Conservation (phyloP, 1,284 basidiomycete genomes). For the Schizophyllum commune region DNA sequence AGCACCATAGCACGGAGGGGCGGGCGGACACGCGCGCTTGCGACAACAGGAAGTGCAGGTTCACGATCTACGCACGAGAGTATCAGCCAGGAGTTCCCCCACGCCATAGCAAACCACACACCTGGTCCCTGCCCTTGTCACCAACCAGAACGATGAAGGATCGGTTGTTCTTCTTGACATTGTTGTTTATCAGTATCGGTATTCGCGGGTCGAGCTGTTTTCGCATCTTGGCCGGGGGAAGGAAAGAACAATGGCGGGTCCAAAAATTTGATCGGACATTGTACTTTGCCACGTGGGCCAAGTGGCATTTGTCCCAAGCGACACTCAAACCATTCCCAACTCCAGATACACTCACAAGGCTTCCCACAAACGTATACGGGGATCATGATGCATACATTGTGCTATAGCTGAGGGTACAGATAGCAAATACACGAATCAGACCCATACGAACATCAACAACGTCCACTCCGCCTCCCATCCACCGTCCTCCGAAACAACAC, state of each 20-base stretch:
- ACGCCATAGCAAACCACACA: conserved; percentile 20
- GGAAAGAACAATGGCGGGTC: background rate
- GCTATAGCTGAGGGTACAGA: too few relatives aligned
- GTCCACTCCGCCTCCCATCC: too few relatives aligned
- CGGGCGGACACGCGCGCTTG: conserved; percentile 86
- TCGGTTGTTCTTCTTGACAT: conserved; percentile 88
- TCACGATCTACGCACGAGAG: conserved; percentile 71
- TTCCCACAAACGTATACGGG: too few relatives aligned
- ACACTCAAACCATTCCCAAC: too few relatives aligned
- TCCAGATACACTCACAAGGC: too few relatives aligned
- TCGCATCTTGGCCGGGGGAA: conserved; percentile 38
- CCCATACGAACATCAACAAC: too few relatives aligned
- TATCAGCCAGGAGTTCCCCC: background rate
- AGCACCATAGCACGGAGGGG: conserved; percentile 93
- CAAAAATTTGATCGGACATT: too few relatives aligned
- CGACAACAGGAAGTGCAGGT: conserved; percentile 90
- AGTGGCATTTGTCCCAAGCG: too few relatives aligned
- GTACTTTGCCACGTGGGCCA: too few relatives aligned
- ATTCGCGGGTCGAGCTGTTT: conserved; percentile 90
- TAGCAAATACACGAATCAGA: too few relatives aligned
- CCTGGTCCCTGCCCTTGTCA: conserved; percentile 91
- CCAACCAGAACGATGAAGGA: conserved; percentile 98
- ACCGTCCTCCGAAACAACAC: too few relatives aligned
- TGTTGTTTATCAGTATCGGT: conserved; percentile 87
- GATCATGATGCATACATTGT: too few relatives aligned